Conservation (phyloP, 257 asterid species). For the Petunia secreta region DNA sequence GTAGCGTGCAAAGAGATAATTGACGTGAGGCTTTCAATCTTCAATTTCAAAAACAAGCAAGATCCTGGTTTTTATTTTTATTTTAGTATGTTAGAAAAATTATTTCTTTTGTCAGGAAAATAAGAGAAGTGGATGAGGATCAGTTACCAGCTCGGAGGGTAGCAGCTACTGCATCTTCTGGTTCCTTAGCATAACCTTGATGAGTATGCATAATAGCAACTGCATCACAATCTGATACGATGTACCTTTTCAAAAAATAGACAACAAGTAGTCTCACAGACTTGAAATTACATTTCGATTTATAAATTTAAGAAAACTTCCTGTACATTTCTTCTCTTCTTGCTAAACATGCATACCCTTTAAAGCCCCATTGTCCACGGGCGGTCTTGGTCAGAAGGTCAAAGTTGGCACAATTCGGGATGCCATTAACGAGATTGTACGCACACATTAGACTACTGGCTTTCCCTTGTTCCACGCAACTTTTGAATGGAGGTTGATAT, state of each 20-base stretch:
- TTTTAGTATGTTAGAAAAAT: no score
- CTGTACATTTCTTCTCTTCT: neutral
- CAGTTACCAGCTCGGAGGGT: conserved; percentile 71
- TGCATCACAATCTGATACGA: conserved; percentile 74
- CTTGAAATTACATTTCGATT: neutral
- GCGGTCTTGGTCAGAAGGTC: conserved; percentile 54
- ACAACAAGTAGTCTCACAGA: neutral
- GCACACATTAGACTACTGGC: conserved; percentile 79
- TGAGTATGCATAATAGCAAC: conserved; percentile 50
- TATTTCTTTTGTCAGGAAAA: neutral
- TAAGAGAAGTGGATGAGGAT: neutral
- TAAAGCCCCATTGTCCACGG: conserved; percentile 71
- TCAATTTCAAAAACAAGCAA: no score
- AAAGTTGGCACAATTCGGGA: conserved; percentile 68
- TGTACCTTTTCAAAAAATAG: conserved; percentile 44
- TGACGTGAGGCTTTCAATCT: no score
- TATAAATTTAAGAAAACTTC: neutral
- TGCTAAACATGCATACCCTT: conserved; percentile 45
- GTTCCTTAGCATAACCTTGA: conserved; percentile 63
- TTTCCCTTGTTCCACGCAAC: conserved; percentile 58
- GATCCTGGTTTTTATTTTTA: no score
- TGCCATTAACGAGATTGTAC: conserved; percentile 67
- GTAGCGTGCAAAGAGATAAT: no score
- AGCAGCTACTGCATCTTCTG: conserved; percentile 78
- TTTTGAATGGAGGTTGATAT: conserved; percentile 71